Base-by-base conservation (phyloP, 1,284 basidiomycete species). In the Cryptococcus jaspeensis region DNA sequence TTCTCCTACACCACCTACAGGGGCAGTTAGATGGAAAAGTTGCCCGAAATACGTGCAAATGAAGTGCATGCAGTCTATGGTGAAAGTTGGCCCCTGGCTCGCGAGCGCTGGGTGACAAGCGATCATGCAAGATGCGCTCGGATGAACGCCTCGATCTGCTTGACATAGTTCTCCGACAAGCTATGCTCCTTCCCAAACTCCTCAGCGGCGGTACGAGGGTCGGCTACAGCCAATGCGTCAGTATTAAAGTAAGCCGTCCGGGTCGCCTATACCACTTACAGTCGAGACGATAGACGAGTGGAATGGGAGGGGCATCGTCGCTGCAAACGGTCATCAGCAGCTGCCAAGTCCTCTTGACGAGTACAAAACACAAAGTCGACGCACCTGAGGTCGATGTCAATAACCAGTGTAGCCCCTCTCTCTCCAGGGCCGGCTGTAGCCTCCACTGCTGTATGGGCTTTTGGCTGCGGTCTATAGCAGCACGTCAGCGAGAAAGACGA, bases 1-100 rank as follows among this genome's bases (percentile, higher is more conserved):
- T 93, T 88, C 78, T 89, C 89, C 1, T 97, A 88, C 75, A 93
- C 92, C 16, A 95, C 93, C 6, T 95, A 95, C 74, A 82, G 91
- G 61, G 92, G 92, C 18, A 92, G 88, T 75, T 91, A 72, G 65
- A 52, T 35, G 23, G 8, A 3, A 1, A 16, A 3, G 32, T 40
- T 38, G 18, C 23, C 4, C 9, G 28, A 13, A 42, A 20, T 6
- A 23, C 2, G n/a, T 43, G 41, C 2, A n/a, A 18, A 28, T 3
- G 32, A 13, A 9, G 6, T 43, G 41, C 9, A 32, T 28, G 45
- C 25, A 28, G 23, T 47, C 7, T 42, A 42, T 1, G n/a, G n/a
- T 42, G 2, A n/a, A 12, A n/a, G n/a, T n/a, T n/a, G n/a, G n/a
- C n/a, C n/a, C n/a, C n/a, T n/a, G n/a, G n/a, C n/a, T n/a, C n/a